Base-by-base conservation (phyloP, 1,284 basidiomycete genomes). In the Sporisorium exsertum region DNA sequence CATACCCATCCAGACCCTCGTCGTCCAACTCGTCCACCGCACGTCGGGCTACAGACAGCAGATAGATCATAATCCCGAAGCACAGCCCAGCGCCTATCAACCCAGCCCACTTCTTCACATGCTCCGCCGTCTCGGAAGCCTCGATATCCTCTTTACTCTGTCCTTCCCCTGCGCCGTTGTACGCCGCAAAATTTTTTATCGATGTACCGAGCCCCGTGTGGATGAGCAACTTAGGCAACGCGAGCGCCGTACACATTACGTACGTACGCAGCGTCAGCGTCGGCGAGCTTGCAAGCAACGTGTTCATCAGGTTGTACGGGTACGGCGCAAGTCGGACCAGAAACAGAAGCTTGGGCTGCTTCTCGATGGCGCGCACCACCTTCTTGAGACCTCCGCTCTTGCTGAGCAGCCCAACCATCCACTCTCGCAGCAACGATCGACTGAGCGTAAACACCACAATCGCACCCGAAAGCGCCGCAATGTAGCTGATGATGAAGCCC, bases 301-400 rank as follows among this genome's bases (percentile, higher is more conserved):
- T 93, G 87, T 94, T 94, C 91, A 94, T 93, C 81, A 94, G 91
- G 86, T 94, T 94, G 88, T 88, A 88, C 15, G 81, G 87, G 73
- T 88, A 88, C 6, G 88, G 88, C 5, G 87, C 93, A 54, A 94
- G 88, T 58, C 93, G 92, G 78, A 94, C 92, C 72, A 94, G 90
- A 87, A 94, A 94, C 54, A 94, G 90, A 8, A 94, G 88, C 81
- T 90, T 90, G 1, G 93, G 93, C 58, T 90, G 90, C 86, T 91
- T 92, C 88, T 94, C 93, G 80, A 94, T 92, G n/a, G 93, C 93
- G 43, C 91, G 89, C 8, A 94, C 91, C 64, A 92, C 79, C 53
- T 83, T 83, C 24, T 84, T 81, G 55, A 87, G 74, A 1, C 84
- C 81, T 12, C 84, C 83, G 37, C 83, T 85, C 72, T 84, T 90